Evolutionary conservation across 1,284 basidiomycete genomes (phyloP), one percentile per base, ranked within the genome.

Genomic region (Austroboletus novae-zelandiae): DNA sequence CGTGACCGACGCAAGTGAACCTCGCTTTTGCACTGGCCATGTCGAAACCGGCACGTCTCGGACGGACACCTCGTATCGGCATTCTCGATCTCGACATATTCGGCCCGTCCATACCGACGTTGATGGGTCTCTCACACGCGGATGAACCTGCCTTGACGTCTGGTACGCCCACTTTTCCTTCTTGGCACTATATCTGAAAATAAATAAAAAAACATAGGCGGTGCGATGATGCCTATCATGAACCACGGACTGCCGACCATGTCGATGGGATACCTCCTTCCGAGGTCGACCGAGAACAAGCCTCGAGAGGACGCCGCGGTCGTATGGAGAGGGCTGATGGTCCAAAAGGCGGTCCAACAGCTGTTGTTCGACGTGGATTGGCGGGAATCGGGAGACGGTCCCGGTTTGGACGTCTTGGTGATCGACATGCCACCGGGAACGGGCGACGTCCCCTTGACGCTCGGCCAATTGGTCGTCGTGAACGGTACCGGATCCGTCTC

Each of bases 371-470:
- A 98, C 59, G 94, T 98, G 2, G 96, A 98, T 67, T 99, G 97
- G 96, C 71, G 77, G 25, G 72, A 68, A 3, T 70, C 71, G 9
- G 65, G 59, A 27, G 54, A 67, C 45, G 69, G 70, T n/a, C 61
- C 70, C 3, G 76, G 74, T 5, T 71, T 98, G 27, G 96, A 99
- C 64, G 76, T 93, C 1, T 76, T 99, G 10, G 91, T 99, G 10
- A 77, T 99, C 43, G 97, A 99, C 69, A 94, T 98, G 87, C 96
- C 96, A 1, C 96, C 96, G 0, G 96, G 97, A 0, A 99, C 96
- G 0, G 96, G 96, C 0, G 96, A 99, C 65, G 94, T 99, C 0
- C 92, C 93, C 9, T 78, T 99, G 42, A 95, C 91, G 11, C 76
- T 99, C 0, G 93, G 92, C 0, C 97, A 99, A 65, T 79, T 98